Conservation (phyloP, 352 stramenopile genomes). For the Globisporangium cederbergense region DNA sequence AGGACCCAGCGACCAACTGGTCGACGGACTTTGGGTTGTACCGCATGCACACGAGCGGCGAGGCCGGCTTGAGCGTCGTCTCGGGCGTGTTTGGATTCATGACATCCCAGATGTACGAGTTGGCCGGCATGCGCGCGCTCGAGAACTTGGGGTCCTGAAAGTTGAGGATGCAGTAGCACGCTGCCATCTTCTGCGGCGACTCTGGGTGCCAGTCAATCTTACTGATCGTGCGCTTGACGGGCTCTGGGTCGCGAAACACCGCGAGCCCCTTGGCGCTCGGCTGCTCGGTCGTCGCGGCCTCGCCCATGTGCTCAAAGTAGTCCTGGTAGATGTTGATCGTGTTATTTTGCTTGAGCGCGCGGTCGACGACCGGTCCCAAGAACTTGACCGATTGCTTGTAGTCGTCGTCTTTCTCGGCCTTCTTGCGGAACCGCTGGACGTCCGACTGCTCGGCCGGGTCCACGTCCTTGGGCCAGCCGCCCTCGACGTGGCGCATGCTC, state of each 20-base stretch:
- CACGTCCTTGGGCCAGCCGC: slow-evolving; percentile 97
- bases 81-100: slow-evolving; percentile 96
- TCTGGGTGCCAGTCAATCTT: slow-evolving; percentile 98
- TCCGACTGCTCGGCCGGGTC: slow-evolving; percentile 95
- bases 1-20: slow-evolving; percentile 93
- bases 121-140: slow-evolving; percentile 68
- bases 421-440: slow-evolving; percentile 95
- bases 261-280: slow-evolving; percentile 95
- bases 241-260: slow-evolving; percentile 95
- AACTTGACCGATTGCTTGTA: slow-evolving; percentile 94
- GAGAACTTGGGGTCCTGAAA: slow-evolving; percentile 95
- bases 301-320: slow-evolving; percentile 92
- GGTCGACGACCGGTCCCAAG: slow-evolving; percentile 90
- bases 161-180: slow-evolving; percentile 95
- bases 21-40: slow-evolving; percentile 97
- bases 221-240: slow-evolving; percentile 91
- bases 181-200: slow-evolving; percentile 93
- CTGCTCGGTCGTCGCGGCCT: slow-evolving; percentile 92
- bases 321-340: slow-evolving; percentile 98
- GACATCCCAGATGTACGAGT: slow-evolving; percentile 97
- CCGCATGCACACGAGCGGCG: slow-evolving; percentile 89
- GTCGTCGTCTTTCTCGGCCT: slow-evolving; percentile 97
- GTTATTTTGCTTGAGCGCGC: slow-evolving; percentile 97
- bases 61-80: slow-evolving; percentile 88
- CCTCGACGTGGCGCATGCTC: slow-evolving; percentile 94